Conservation (phyloP, 441 rosid species). For the Lagerstroemia fauriei region DNA sequence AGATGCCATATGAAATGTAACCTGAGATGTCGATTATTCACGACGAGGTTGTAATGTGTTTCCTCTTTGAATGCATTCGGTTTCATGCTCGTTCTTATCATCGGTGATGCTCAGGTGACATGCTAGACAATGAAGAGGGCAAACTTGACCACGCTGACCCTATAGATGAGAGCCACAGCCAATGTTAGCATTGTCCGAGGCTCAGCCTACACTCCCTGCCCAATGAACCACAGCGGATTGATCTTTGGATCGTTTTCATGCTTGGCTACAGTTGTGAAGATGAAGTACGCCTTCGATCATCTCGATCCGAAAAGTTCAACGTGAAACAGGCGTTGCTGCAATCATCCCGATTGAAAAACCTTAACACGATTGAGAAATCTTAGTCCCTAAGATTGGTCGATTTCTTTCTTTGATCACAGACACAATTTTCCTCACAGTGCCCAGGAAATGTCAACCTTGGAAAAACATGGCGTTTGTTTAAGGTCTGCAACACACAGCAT, state of each 20-base stretch:
- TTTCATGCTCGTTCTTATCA: not conserved
- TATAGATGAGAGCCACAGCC: not conserved
- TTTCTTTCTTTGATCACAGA: too few relatives aligned
- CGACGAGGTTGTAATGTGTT: not conserved
- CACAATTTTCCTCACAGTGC: too few relatives aligned
- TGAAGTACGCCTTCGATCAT: not conserved
- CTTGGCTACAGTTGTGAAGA: too few relatives aligned
- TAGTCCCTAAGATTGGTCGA: not conserved
- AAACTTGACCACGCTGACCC: not conserved
- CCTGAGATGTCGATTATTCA: not conserved
- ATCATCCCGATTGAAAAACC: too few relatives aligned
- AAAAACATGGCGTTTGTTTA: too few relatives aligned
- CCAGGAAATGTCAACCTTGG: too few relatives aligned
- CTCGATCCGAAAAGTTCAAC: not conserved
- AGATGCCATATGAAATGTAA: not conserved
- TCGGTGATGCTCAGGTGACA: not conserved
- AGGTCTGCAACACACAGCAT: too few relatives aligned
- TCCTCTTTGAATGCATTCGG: not conserved
- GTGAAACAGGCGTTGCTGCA: too few relatives aligned
- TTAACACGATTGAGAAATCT: not conserved
- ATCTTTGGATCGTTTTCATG: not conserved
- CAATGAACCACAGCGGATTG: not conserved
- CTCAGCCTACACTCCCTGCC: not conserved
- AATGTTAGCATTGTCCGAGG: not conserved
- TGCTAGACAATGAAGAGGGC: not conserved